Evolutionary conservation across 192 early-diverging fungal genomes (phyloP).

Genomic region (Pilaira anomala): DNA sequence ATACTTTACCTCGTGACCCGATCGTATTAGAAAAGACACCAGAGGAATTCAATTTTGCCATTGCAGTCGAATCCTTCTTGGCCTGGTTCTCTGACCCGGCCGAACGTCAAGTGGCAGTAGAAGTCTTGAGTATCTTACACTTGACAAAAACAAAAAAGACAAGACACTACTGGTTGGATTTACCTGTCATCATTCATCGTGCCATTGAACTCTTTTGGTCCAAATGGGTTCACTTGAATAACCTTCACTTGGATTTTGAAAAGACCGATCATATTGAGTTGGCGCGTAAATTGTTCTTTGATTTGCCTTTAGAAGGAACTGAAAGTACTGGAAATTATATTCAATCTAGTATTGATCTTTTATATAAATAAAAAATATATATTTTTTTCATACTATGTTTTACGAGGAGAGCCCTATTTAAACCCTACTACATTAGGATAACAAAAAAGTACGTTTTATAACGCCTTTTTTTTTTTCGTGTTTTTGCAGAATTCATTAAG

Average conservation of each 20-base stretch:
- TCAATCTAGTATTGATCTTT: too few species aligned
- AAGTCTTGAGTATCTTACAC: too few species aligned
- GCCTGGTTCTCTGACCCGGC: conserved; percentile 73
- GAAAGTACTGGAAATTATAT: conserved; percentile 69
- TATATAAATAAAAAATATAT: too few species aligned
- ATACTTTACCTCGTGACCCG: conserved; percentile 67
- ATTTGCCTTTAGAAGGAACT: conserved; percentile 62
- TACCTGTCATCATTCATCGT: conserved; percentile 58
- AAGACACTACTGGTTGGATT: too few species aligned
- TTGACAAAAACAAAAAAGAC: too few species aligned
- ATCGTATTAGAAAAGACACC: conserved; percentile 80
- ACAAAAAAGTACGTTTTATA: too few species aligned
- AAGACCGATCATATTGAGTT: conserved; percentile 45
- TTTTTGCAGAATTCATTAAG: too few species aligned
- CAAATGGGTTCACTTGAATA: conserved; percentile 56
- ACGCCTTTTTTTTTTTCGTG: too few species aligned
- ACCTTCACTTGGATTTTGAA: conserved; percentile 8
- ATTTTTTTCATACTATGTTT: too few species aligned
- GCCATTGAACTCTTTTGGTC: conserved; percentile 69
- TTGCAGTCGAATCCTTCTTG: conserved; percentile 72
- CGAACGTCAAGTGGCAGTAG: conserved; percentile 74
- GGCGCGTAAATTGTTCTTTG: conserved; percentile 73
- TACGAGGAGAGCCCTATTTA: too few species aligned
- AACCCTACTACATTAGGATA: too few species aligned
- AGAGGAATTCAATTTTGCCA: conserved; percentile 83